A percentile compares a stretch with the other conserved stretches of the same genome.
phyloP scores from a whole-genome alignment of 192 early-diverging fungal species.

The Kappamyces sp. region DNA sequence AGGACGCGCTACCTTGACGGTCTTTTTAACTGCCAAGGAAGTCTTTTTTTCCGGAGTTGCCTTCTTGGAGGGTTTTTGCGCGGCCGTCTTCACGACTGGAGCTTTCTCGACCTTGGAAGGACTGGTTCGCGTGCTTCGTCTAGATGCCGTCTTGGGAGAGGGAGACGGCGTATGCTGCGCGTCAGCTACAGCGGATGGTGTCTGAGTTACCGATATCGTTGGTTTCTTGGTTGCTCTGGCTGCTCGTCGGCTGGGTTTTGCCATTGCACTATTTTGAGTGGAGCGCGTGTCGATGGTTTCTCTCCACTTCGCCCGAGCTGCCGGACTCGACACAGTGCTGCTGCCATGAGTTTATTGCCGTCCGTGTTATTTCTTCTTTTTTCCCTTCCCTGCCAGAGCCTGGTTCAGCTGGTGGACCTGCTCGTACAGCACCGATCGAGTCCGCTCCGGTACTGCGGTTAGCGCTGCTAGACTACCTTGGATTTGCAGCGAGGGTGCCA shows the following conservation, averaged over 20 bases:
- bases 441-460: not conserved
- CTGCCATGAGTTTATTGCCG: too few species aligned
- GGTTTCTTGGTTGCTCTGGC: not conserved
- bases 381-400: not conserved
- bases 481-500: not conserved
- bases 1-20: too few species aligned
- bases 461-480: too few species aligned
- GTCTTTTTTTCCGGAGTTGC: not conserved
- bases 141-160: too few species aligned
- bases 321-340: too few species aligned
- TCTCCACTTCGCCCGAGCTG: conserved; percentile 4
- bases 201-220: not conserved
- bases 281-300: not conserved
- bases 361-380: not conserved
- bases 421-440: not conserved
- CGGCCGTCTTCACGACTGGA: too few species aligned
- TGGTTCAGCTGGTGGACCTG: conserved; percentile 6
- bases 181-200: not conserved
- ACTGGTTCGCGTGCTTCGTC: too few species aligned
- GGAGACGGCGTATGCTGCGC: too few species aligned
- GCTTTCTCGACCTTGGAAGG: too few species aligned
- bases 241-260: not conserved
- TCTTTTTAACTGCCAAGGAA: not conserved
- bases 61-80: not conserved
- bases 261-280: not conserved